Evolutionary conservation across 768 basidiomycete species (phyloP), one percentile per base, ranked within the genome.

Genomic region (Clitopilus passeckerianus): DNA sequence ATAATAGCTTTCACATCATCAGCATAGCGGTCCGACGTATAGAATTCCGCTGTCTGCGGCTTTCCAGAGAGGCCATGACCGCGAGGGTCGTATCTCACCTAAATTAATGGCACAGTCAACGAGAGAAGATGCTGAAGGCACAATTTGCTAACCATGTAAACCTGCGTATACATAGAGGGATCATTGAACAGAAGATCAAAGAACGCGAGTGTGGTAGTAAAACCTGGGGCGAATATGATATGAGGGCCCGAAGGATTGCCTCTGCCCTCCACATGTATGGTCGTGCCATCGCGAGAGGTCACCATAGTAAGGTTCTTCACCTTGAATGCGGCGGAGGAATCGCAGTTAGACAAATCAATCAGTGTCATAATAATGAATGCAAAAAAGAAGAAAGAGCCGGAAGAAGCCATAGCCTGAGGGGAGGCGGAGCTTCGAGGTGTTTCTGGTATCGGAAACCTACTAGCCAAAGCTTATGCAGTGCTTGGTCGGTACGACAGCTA

Each of bases 31-130:
- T 60, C 64, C 34, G 69, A 71, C 20, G 63, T 63, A 62, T 72
- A 69, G 4, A 65, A 70, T 37, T 65, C 68, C 9, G 62, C 37
- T 6, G 60, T 67, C 22, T 60, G 54, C 12, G 72, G 72, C 56
- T 73, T 73, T 27, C 71, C 73, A 59, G 71, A 73, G 55, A 67
- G 67, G 8, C 74, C 74, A 63, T 74, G 68, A 5, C 72, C 73
- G 15, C 74, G 65, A 46, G 67, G 67, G 53, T 75, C 74, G 61
- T 72, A 75, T 1, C 72, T 68, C 23, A 75, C 70, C 72, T 75
- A 33, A 24, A 34, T 53, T 3, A 41, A 41, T 50, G 2, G 54
- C 37, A 41, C 10, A 43, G 43, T 14, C 24, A 53, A 27, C 12
- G n/a, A 15, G 24, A 33, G 46, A 33, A 27, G n/a, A 33, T 6